phyloP scores from a whole-genome alignment of 2,329 filamentous ascomycete species.

The Xylariales sp. region DNA sequence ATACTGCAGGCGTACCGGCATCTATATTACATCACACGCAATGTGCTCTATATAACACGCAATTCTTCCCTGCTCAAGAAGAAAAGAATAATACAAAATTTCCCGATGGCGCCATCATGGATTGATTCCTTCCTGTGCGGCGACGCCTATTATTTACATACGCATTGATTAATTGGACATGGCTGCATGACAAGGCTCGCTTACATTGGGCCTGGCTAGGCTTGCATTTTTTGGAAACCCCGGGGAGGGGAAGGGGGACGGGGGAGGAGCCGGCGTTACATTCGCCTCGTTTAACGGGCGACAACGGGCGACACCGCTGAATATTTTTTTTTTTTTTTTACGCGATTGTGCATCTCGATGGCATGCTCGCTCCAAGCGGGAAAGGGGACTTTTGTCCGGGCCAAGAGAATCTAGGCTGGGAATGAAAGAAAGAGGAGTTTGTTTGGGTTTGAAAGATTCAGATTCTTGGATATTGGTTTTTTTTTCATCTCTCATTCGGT shows the following conservation, averaged over 20 bases:
- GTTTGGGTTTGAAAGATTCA: not conserved
- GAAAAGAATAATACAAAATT: not conserved
- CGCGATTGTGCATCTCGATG: conserved; percentile 11
- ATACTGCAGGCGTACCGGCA: conserved; percentile 22
- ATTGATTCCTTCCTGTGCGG: conserved; percentile 14
- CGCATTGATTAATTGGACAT: conserved; percentile 42
- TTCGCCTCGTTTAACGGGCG: conserved; percentile 31
- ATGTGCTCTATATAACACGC: conserved; percentile 17
- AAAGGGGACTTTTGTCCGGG: conserved; percentile 8
- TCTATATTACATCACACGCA: conserved; percentile 14
- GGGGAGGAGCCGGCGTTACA: conserved; percentile 33
- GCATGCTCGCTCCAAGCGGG: conserved; percentile 10
- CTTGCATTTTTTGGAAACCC: conserved; percentile 30
- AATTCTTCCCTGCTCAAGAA: not conserved
- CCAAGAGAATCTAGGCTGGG: conserved; percentile 25
- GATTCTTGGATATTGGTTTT: not conserved
- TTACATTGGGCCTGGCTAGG: conserved; percentile 32
- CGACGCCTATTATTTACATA: conserved; percentile 34
- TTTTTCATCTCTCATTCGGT: not conserved
- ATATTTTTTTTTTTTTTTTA: conserved; percentile 10
- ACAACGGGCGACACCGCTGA: conserved; percentile 19
- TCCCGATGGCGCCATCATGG: conserved; percentile 26
- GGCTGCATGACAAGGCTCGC: conserved; percentile 35
- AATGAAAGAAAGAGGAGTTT: not conserved
- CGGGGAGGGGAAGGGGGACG: conserved; percentile 5